Base-by-base conservation (phyloP, 768 basidiomycete species). In the Rubroboletus pulcherrimus region DNA sequence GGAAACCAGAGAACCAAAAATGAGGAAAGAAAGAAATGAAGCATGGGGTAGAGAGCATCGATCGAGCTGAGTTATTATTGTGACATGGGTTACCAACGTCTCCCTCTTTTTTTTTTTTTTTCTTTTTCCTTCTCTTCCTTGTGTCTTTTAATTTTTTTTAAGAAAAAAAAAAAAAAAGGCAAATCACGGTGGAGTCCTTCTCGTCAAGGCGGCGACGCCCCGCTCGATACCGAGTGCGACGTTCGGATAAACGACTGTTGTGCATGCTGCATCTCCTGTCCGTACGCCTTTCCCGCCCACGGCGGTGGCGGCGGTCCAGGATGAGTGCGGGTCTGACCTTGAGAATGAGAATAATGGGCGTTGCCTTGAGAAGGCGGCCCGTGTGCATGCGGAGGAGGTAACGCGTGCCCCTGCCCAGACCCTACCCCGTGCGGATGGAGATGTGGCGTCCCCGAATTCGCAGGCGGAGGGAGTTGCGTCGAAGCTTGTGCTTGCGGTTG, bases 191-290 rank as follows among this genome's bases (percentile, higher is more conserved):
- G 19, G 7, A 19, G 0, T 19, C 45, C 11, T 17, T 26, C 1
- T n/a, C 21, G 4, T 49, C 26, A 49, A 30, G 63, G 65, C 4
- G 74, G 73, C 9, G 74, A 74, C 6, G 71, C 68, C 10, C 69
- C 72, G 9, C 68, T 72, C 49, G 74, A 75, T 49, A 70, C 71
- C 30, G 75, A 71, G 40, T 78, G 78, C 41, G 78, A 75, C 34
- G 75, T 72, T 17, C 78, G 72, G 65, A 80, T 72, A 60, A 80
- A 81, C 21, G 78, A 78, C 55, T 79, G 79, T 31, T 78, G 77
- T 41, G 74, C 69, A 9, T 76, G 65, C 44, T 54, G 70, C 59
- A 58, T 55, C 15, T 68, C 63, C 6, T 60, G 58, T 12, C 55
- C 51, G 7, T 67, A 68, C 10, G 63, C 45, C 33, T 67, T 67